Evolutionary conservation across 2,329 filamentous ascomycete genomes (phyloP).

Genomic region (Albifimbria verrucaria): DNA sequence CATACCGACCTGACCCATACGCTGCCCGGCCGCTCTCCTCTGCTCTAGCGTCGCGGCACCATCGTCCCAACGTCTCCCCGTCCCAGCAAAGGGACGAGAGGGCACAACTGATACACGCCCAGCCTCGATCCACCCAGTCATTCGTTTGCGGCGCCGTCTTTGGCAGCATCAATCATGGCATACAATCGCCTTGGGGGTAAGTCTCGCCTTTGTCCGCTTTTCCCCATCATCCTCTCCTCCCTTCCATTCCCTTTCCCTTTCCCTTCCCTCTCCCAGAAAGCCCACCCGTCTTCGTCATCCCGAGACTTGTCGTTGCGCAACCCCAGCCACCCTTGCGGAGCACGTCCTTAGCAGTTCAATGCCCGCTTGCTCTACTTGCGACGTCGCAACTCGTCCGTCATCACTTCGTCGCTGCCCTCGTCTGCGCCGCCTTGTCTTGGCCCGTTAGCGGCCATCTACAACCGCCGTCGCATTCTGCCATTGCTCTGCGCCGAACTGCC

Average conservation of each 20-base stretch:
- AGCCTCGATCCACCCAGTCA: not conserved
- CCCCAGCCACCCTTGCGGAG: constrained; percentile 10
- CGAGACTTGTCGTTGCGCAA: constrained; percentile 8
- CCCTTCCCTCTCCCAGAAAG: constrained; percentile 6
- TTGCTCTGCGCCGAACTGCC: not conserved
- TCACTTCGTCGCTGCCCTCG: not conserved
- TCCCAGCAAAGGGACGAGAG: not conserved
- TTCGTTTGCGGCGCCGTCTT: not conserved
- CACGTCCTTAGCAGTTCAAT: not conserved
- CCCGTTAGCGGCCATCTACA: not conserved
- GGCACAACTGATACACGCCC: not conserved
- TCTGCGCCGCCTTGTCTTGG: not conserved
- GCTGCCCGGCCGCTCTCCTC: not conserved
- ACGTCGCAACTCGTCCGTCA: not conserved
- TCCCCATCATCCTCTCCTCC: constrained; percentile 1
- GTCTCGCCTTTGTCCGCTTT: constrained; percentile 30
- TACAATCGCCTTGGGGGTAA: constrained; percentile 69
- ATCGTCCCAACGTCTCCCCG: not conserved
- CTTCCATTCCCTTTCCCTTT: constrained; percentile 10
- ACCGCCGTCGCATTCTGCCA: not conserved
- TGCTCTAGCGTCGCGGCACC: not conserved
- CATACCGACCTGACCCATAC: too few species aligned
- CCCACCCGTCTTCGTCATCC: not conserved
- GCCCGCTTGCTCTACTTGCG: constrained; percentile 6
- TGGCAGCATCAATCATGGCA: constrained; percentile 48